phyloP scores from a whole-genome alignment of 1,139 yeast species.

The Debaryomycetaceae sp. region DNA sequence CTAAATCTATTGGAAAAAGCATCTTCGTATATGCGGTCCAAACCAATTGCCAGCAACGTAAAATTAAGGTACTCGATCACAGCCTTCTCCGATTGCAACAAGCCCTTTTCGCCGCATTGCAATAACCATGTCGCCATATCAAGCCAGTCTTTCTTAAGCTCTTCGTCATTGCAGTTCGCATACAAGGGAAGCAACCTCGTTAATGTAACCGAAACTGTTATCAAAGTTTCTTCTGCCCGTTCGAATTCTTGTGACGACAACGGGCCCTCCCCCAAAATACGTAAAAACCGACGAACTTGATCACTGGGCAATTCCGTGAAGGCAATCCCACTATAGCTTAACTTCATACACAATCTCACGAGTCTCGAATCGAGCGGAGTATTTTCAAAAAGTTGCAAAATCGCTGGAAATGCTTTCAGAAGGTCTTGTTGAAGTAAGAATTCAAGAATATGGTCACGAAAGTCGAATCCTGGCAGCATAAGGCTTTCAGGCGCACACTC shows the following conservation, averaged over 20 bases:
- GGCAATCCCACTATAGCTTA: no score
- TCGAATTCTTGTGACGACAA: constrained; percentile 26
- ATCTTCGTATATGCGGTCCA: constrained; percentile 11
- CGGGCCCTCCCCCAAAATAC: constrained; percentile 29
- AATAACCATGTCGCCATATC: constrained; percentile 34
- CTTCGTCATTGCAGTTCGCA: constrained; percentile 11
- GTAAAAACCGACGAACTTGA: constrained; percentile 16
- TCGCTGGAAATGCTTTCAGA: no score
- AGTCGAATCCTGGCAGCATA: no score
- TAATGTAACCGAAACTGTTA: constrained; percentile 23
- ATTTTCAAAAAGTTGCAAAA: no score
- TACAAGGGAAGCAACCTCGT: constrained; percentile 13
- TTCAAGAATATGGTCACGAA: no score
- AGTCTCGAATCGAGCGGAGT: no score
- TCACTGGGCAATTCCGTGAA: no score
- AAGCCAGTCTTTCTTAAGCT: constrained; percentile 24
- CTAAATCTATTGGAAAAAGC: constrained; percentile 13
- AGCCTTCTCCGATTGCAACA: constrained; percentile 19
- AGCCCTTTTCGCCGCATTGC: constrained; percentile 24
- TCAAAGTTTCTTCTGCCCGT: constrained; percentile 30
- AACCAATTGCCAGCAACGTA: constrained; percentile 11
- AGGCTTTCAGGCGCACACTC: no score
- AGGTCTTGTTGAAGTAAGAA: no score
- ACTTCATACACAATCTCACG: no score
- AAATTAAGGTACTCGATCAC: constrained; percentile 17